phyloP scores from a whole-genome alignment of 2,329 filamentous ascomycete genomes.

The Albophoma yamanashiensis region DNA sequence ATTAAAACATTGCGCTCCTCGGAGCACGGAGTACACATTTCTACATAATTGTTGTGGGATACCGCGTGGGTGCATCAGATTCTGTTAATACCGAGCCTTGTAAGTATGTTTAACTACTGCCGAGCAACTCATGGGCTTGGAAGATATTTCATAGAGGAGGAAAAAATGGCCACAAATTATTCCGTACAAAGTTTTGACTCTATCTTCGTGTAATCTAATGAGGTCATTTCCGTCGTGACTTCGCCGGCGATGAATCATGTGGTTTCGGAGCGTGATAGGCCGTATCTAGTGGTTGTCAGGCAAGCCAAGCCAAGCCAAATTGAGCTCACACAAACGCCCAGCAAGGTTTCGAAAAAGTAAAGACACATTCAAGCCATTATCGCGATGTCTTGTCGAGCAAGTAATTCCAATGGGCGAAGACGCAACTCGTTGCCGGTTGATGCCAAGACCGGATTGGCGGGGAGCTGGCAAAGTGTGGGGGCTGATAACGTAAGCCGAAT shows the following conservation, averaged over 20 bases:
- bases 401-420: too few relatives aligned
- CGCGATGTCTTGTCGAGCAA: too few relatives aligned
- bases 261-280: neutral
- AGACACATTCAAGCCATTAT: too few relatives aligned
- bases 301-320: neutral
- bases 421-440: neutral
- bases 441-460: neutral
- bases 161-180: neutral
- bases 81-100: neutral
- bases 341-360: too few relatives aligned
- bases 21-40: neutral
- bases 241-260: neutral
- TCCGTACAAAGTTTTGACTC: neutral
- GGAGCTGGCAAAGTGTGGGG: neutral
- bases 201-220: neutral
- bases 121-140: neutral
- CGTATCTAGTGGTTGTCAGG: neutral
- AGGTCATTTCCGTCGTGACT: neutral
- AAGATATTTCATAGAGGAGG: neutral
- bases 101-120: neutral
- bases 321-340: neutral
- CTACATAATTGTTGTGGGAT: neutral
- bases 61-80: neutral
- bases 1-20: neutral
- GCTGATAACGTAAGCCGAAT: neutral